Evolutionary conservation across 495 filamentous ascomycete genomes (phyloP), one percentile per base, ranked within the genome.

Genomic region (Ramalina peruviana): DNA sequence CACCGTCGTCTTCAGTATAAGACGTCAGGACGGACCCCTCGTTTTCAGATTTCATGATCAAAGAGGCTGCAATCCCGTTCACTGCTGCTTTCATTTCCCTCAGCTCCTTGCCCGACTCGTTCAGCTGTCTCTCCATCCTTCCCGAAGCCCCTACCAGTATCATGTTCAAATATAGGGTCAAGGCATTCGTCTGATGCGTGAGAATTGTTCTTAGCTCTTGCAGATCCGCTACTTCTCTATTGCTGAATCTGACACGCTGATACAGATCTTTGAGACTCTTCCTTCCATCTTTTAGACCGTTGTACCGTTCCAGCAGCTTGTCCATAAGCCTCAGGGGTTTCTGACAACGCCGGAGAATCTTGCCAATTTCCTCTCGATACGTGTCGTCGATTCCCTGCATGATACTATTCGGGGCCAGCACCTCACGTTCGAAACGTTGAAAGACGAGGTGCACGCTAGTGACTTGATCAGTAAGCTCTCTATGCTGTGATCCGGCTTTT

Each of bases 381-480:
- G 41, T 26, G 7, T 46, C 37, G 11, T 21, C 19, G 3, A 40
- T 27, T 23, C 13, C 33, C 20, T 40, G 43, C 3, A 54, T 23
- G 27, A 40, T 23, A 23, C 20, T 13, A 3, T 25, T 33, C 1
- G 47, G 53, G 20, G 15, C 41, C 30, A 21, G 16, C 12, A 47
- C 15, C 38, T 47, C 53, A 46, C 64, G 62, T 40, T 67, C 67
- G 4, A 80, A 63, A 44, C 75, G 66, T 33, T 67, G 65, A 10
- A 79, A 61, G 6, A 66, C 70, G 3, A 61, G 67, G 45, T 73
- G 64, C 17, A 80, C 58, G 51, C 57, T 59, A 53, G 64, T 65
- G 42, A 77, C 62, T 33, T 64, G 61, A 16, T 46, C 51, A 19
- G 50, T 59, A 11, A 64, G 59, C 47, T 66, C 63, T 53, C 57